Evolutionary conservation across 2,329 filamentous ascomycete genomes (phyloP), one percentile per base, ranked within the genome.

Genomic region (Hypoxylon sp.): DNA sequence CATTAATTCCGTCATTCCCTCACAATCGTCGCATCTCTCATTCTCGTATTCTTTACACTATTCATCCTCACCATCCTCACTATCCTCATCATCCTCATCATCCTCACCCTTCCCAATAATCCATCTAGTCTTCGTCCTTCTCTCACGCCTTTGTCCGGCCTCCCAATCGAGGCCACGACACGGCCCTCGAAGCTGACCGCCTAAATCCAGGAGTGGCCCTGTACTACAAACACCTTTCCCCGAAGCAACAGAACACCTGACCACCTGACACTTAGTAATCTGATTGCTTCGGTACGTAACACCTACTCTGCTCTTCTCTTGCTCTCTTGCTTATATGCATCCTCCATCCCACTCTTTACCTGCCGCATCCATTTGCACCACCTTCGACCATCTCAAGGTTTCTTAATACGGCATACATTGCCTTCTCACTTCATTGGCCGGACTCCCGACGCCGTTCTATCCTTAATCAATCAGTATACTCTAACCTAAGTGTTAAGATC

Each of bases 181-280:
- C 53, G 25, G 29, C 25, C 52, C 34, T 43, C 9, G 14, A 60
- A 58, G 61, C 67, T 70, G 67, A 70, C 67, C 64, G 67, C 67
- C 61, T 67, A 54, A 65, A 62, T 47, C 57, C 41, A 60, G 57
- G 56, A 61, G 55, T 30, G 51, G 50, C 60, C 37, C 37, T 55
- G 61, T 57, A 50, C 47, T 19, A 63, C 66, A 48, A 62, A 16
- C 27, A 34, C 41, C 53, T 16, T 55, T 47, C 19, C 52, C 41
- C 41, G 60, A 69, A 67, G 63, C 47, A 39, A 48, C n/a, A n/a
- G n/a, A n/a, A n/a, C 48, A 64, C 41, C 53, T 59, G 63, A 63
- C 59, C 68, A 66, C 59, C 60, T 61, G 59, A 65, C 62, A 53
- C 29, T 64, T 63, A 68, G 48, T 64, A 70, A 66, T 63, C 63